These are phyloP conservation scores for Astragalus membranaceus DNA, from an alignment of 306 rosid genomes.

Conservation along the genomic window DNA sequence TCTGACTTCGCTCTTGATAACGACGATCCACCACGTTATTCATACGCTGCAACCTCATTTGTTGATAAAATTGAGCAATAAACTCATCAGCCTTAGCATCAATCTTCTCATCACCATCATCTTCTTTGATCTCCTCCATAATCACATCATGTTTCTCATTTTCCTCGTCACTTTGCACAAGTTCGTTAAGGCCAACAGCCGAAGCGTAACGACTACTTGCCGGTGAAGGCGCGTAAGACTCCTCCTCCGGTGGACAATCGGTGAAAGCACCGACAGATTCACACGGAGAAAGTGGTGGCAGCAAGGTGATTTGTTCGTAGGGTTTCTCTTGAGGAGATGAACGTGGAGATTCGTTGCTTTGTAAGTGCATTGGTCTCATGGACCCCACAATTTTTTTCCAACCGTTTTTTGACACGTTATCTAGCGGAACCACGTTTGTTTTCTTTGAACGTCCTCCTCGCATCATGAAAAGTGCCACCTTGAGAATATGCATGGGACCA, in stretches of 20 bases:
- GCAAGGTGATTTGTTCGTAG: background rate
- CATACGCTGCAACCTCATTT: constrained; percentile 55
- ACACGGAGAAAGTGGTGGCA: background rate
- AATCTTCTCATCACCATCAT: constrained; percentile 47
- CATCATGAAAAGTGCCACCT: constrained; percentile 40
- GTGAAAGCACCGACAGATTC: background rate
- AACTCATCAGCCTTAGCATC: constrained; percentile 73
- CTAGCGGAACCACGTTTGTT: background rate
- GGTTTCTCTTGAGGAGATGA: background rate
- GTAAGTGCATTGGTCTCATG: constrained; percentile 59
- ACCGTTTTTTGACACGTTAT: constrained; percentile 15
- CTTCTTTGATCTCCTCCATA: constrained; percentile 10
- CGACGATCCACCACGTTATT: constrained; percentile 9
- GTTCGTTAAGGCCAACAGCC: constrained; percentile 45
- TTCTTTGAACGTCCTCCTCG: constrained; percentile 28
- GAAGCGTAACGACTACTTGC: constrained; percentile 34
- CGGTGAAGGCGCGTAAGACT: constrained; percentile 4
- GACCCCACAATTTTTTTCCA: constrained; percentile 49
- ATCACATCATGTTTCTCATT: background rate
- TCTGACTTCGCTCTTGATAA: constrained; percentile 28
- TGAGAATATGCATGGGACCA: constrained; percentile 20
- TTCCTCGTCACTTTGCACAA: constrained; percentile 19
- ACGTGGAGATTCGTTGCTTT: constrained; percentile 14
- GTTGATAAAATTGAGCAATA: constrained; percentile 59
- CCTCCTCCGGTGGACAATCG: background rate